Evolutionary conservation across 31 red algal species (phyloP).

Genomic region (Endocladia muricata): DNA sequence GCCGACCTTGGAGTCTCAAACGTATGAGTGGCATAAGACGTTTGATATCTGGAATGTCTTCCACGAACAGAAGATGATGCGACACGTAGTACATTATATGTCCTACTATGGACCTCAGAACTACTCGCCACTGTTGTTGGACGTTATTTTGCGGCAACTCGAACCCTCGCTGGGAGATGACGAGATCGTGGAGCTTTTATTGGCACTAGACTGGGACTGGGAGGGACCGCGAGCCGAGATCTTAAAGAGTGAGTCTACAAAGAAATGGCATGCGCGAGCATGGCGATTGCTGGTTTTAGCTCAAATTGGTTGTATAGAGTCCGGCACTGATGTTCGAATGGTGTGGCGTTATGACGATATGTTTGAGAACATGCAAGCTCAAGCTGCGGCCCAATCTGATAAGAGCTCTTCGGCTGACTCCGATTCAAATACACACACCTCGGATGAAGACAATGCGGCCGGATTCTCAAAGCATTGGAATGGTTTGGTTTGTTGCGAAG

Average conservation of each 20-base stretch:
- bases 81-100: slow-evolving; percentile 27
- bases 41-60: slow-evolving; percentile 51
- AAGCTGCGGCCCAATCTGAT: slow-evolving; percentile 1
- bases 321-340: slow-evolving; percentile 29
- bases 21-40: slow-evolving; percentile 34
- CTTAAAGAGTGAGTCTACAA: slow-evolving; percentile 3
- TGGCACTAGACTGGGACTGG: slow-evolving; percentile 31
- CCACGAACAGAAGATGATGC: slow-evolving; percentile 34
- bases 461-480: slow-evolving; percentile 5
- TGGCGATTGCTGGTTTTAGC: slow-evolving; percentile 29
- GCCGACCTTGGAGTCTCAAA: slow-evolving; percentile 3
- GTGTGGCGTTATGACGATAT: slow-evolving; percentile 10
- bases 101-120: slow-evolving; percentile 22
- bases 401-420: slow-evolving; percentile 23
- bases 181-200: slow-evolving; percentile 20
- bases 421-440: slow-evolving; percentile 13
- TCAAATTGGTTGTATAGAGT: neutral
- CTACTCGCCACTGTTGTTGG: slow-evolving; percentile 15
- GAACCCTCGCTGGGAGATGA: slow-evolving; percentile 26
- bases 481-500: slow-evolving; percentile 3
- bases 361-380: neutral
- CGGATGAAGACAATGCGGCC: neutral
- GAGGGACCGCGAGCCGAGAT: neutral
- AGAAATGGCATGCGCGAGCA: slow-evolving; percentile 24
- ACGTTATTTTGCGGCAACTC: slow-evolving; percentile 29